Base-by-base conservation (phyloP, 768 basidiomycete species). In the Mycena belliarum region DNA sequence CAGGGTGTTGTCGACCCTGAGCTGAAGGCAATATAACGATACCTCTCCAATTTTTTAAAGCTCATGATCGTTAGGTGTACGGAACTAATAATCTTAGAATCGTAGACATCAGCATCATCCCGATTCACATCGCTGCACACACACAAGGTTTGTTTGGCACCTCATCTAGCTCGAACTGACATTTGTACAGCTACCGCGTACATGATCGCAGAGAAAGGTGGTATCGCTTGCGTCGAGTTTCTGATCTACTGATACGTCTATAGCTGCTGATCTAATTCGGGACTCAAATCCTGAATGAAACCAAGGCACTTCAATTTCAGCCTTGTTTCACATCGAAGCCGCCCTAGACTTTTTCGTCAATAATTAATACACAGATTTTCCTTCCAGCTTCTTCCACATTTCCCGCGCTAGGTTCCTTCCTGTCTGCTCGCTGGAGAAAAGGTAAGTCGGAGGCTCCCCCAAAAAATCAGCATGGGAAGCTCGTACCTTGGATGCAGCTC, bases 51-150 rank as follows among this genome's bases (percentile, higher is more conserved):
- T 10, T 7, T 11, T 7, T 0, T 33, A 12, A 4, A 5, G 21
- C 2, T 12, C 14, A 10, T 23, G 7, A 20, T 14, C 15, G 14
- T 38, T 6, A 79, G 77, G 83, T 85, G 0, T 84, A 85, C 60
- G 84, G 82, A 1, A 84, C 84, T 3, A 73, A 66, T 44, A 85
- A 85, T 58, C 52, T 86, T n/a, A 76, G 84, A 1, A 16, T 53
- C 20, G 46, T 46, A 18, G 44, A 60, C 28, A 24, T 60, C 29
- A 51, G 59, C 20, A 48, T 60, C 28, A 24, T 60, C 23, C 59
- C 59, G 8, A 23, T 60, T 10, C 59, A 60, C 25, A 42, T 60
- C 32, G 59, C 59, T 7, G 48, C 54, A 0, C 59, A 60, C 28
- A 60, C 58, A 2, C 61, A 57, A 15, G 56, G 61, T 55, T 42